These are phyloP conservation scores for Scutellaria baicalensis DNA, from an alignment of 257 asterid species.

Conservation along the genomic window DNA sequence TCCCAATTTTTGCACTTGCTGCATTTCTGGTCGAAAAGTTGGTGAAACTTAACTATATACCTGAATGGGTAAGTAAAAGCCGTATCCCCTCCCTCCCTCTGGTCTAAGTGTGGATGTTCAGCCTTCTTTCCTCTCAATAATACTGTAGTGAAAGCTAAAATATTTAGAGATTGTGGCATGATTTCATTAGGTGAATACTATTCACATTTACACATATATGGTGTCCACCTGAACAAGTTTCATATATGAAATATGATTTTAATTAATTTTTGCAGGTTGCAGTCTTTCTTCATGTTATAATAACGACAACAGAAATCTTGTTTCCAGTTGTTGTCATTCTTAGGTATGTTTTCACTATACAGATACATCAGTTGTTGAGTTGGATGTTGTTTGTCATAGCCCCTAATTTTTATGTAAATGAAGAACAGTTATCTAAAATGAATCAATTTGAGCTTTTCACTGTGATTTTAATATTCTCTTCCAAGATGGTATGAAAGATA, in stretches of 20 bases:
- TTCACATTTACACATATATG: background rate
- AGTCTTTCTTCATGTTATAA: conserved; percentile 55
- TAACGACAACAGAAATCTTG: conserved; percentile 57
- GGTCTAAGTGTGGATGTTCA: background rate
- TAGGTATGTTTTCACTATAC: conserved; percentile 47
- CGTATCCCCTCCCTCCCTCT: too few relatives aligned
- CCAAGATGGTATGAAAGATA: background rate
- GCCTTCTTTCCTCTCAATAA: background rate
- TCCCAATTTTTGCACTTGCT: conserved; percentile 71
- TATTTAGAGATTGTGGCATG: background rate
- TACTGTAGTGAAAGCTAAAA: background rate
- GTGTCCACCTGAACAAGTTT: background rate
- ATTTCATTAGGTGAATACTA: background rate
- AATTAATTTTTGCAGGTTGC: conserved; percentile 51
- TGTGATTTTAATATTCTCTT: background rate
- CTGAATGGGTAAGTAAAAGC: conserved; percentile 59
- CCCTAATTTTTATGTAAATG: background rate
- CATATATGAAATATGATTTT: background rate
- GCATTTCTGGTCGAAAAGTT: conserved; percentile 77
- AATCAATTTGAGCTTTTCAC: background rate
- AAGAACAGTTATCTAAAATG: background rate
- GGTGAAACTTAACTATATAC: conserved; percentile 46
- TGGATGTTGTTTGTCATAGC: background rate
- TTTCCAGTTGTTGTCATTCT: conserved; percentile 88
- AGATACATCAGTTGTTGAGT: background rate